Evolutionary conservation across 2,329 filamentous ascomycete genomes (phyloP).

Genomic region (Aspergillus latus): DNA sequence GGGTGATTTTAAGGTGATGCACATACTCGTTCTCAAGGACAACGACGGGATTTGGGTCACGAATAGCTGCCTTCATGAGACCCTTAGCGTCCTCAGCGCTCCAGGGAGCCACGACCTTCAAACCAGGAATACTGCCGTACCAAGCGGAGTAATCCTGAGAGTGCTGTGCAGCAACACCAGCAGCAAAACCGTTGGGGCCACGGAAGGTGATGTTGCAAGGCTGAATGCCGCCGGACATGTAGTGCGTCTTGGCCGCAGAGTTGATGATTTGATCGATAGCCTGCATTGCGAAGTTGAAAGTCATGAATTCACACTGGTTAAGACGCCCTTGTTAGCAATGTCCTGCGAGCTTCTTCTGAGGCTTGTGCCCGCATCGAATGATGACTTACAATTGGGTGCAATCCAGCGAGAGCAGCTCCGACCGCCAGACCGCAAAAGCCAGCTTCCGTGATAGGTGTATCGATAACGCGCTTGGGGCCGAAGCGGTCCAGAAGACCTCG

Average conservation of each 20-base stretch:
- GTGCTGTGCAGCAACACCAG: conserved; percentile 95
- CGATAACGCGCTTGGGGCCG: conserved; percentile 94
- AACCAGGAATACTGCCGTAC: conserved; percentile 96
- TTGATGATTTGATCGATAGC: conserved; percentile 99
- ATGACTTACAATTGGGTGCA: conserved; percentile 82
- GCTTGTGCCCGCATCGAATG: background rate
- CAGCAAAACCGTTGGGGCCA: conserved; percentile 95
- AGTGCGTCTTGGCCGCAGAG: conserved; percentile 97
- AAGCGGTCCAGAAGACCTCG: conserved; percentile 97
- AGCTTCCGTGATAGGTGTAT: conserved; percentile 96
- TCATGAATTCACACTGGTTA: conserved; percentile 95
- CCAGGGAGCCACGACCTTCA: conserved; percentile 97
- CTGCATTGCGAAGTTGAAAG: conserved; percentile 99
- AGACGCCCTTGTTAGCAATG: background rate
- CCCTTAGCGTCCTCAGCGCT: conserved; percentile 98
- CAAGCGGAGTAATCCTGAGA: conserved; percentile 98
- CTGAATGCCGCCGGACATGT: conserved; percentile 99
- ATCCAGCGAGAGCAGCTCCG: conserved; percentile 88
- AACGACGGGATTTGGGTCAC: conserved; percentile 95
- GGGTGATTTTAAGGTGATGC: background rate
- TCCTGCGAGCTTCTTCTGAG: background rate
- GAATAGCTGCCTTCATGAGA: conserved; percentile 93
- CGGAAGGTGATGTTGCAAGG: conserved; percentile 99
- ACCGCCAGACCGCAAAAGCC: conserved; percentile 93
- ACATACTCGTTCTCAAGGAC: conserved; percentile 78